A percentile compares a stretch with the other conserved stretches of the same genome.
Conservation (phyloP, 2,329 filamentous ascomycete genomes). For the Geosmithia flava region DNA sequence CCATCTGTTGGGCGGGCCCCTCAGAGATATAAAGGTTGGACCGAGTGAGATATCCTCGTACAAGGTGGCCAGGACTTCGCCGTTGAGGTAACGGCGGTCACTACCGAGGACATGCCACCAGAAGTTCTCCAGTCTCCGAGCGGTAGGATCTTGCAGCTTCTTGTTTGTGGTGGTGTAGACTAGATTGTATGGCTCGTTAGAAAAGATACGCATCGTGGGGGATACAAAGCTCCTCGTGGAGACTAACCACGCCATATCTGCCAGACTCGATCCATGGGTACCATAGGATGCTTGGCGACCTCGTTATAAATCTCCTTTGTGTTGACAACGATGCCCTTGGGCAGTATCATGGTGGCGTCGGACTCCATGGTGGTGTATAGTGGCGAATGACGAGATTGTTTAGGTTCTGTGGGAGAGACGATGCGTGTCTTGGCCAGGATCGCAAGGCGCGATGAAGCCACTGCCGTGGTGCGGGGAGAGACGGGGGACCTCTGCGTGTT, state of each 20-base stretch:
- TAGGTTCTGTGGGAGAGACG: not conserved
- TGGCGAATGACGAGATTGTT: not conserved
- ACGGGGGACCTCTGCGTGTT: not conserved
- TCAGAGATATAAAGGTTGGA: slow-evolving; percentile 42
- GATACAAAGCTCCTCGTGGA: not conserved
- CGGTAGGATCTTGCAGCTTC: slow-evolving; percentile 47
- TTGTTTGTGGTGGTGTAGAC: slow-evolving; percentile 50
- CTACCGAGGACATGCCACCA: slow-evolving; percentile 58
- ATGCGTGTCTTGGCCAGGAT: not conserved
- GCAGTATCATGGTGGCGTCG: slow-evolving; percentile 32
- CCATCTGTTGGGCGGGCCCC: slow-evolving; percentile 38
- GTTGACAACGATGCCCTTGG: slow-evolving; percentile 46
- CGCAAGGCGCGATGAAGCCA: not conserved
- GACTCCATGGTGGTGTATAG: slow-evolving; percentile 15
- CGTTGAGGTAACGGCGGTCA: slow-evolving; percentile 38
- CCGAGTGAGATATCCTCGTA: slow-evolving; percentile 47
- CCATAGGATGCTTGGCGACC: slow-evolving; percentile 35
- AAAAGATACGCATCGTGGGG: not conserved
- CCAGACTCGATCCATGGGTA: slow-evolving; percentile 39
- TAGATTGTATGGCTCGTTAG: slow-evolving; percentile 11
- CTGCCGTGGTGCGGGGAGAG: not conserved
- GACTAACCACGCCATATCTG: slow-evolving; percentile 44
- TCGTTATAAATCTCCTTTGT: slow-evolving; percentile 37
- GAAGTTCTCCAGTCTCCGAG: slow-evolving; percentile 49
- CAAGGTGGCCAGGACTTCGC: slow-evolving; percentile 37